phyloP scores from a whole-genome alignment of 495 filamentous ascomycete genomes.

The Tuber brumale region DNA sequence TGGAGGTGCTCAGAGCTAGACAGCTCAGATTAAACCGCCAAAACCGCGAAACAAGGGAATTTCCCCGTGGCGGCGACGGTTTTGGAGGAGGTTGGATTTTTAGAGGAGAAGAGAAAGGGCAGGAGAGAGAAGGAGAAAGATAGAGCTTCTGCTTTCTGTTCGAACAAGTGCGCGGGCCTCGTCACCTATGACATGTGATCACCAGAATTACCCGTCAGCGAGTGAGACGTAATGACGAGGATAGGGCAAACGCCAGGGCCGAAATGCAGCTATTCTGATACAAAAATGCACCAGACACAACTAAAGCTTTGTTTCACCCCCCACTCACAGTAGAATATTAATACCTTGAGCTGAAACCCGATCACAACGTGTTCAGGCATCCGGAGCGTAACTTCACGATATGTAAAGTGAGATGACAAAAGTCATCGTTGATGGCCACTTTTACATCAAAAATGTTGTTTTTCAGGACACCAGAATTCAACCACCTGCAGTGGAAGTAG shows the following conservation, averaged over 20 bases:
- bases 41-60: neutral
- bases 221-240: neutral
- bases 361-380: neutral
- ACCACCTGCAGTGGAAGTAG: no score
- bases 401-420: no score
- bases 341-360: neutral
- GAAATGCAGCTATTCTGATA: neutral
- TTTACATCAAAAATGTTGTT: no score
- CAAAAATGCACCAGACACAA: neutral
- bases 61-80: neutral
- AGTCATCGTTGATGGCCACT: no score
- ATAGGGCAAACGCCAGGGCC: neutral
- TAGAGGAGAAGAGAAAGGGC: neutral
- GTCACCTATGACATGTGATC: neutral
- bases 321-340: neutral
- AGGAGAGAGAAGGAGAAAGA: neutral
- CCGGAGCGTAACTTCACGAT: neutral
- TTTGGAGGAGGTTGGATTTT: neutral
- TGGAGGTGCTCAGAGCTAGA: neutral
- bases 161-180: neutral
- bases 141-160: neutral
- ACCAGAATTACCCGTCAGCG: neutral
- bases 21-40: neutral
- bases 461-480: no score
- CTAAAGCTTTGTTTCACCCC: neutral